These are phyloP conservation scores for Salix purpurea DNA, from an alignment of 345 rosid species.

Conservation along the genomic window DNA sequence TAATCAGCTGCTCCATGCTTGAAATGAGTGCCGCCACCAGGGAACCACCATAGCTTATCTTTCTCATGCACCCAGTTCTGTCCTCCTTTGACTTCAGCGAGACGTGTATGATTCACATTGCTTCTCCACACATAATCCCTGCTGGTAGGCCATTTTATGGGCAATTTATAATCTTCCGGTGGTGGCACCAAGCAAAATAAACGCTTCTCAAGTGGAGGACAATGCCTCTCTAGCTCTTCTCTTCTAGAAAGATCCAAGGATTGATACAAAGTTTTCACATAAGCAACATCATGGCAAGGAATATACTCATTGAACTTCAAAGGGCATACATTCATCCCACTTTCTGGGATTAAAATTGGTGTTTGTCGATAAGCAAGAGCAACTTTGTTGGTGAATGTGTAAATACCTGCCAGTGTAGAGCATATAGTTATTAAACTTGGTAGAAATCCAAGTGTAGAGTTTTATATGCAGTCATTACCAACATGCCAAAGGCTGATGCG, in stretches of 20 bases:
- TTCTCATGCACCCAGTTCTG: constrained; percentile 92
- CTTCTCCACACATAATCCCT: constrained; percentile 87
- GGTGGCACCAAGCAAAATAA: constrained; percentile 91
- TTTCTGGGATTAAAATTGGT: constrained; percentile 55
- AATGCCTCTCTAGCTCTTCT: constrained; percentile 90
- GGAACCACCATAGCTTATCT: constrained; percentile 84
- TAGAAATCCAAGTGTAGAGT: background rate
- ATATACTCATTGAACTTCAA: constrained; percentile 65
- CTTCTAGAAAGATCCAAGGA: constrained; percentile 56
- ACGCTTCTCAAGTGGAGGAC: constrained; percentile 71
- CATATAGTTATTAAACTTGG: background rate
- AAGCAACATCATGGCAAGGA: constrained; percentile 73
- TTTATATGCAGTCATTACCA: background rate
- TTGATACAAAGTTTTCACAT: constrained; percentile 49
- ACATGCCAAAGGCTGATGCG: background rate
- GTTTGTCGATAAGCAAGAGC: constrained; percentile 46
- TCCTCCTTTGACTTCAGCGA: constrained; percentile 90
- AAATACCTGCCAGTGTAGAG: constrained; percentile 35
- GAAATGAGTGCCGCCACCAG: constrained; percentile 98
- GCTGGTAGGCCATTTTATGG: constrained; percentile 87
- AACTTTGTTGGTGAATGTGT: constrained; percentile 51
- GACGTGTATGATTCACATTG: constrained; percentile 88
- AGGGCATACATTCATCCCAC: constrained; percentile 72
- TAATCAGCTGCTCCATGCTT: constrained; percentile 92
- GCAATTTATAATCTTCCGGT: constrained; percentile 74